Conservation (phyloP, 1,284 basidiomycete species). For the Erythrobasidium hasegawianum region DNA sequence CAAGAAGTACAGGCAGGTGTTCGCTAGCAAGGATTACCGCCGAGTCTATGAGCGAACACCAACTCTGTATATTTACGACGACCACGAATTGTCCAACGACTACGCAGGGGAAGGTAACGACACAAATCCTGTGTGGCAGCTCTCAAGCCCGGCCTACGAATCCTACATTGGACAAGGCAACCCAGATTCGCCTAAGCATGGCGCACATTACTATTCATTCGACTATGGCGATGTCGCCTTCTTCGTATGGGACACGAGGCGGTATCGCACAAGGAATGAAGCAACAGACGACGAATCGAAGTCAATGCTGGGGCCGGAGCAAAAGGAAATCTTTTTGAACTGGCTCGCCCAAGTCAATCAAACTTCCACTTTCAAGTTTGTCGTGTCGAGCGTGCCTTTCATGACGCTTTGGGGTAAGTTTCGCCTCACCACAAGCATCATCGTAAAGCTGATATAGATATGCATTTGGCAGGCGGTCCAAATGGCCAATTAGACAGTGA, state of each 20-base stretch:
- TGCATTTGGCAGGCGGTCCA: slow-evolving; percentile 47
- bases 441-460: background rate
- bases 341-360: slow-evolving; percentile 66
- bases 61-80: slow-evolving; percentile 46
- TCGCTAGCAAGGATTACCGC: slow-evolving; percentile 62
- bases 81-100: slow-evolving; percentile 49
- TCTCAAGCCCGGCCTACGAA: slow-evolving; percentile 62
- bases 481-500: slow-evolving; percentile 57
- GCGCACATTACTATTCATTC: slow-evolving; percentile 40
- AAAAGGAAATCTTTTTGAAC: slow-evolving; percentile 61
- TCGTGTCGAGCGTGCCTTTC: slow-evolving; percentile 72
- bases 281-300: slow-evolving; percentile 51
- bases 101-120: slow-evolving; percentile 60
- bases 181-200: slow-evolving; percentile 55
- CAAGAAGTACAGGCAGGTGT: slow-evolving; percentile 63
- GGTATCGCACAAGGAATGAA: slow-evolving; percentile 57
- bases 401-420: slow-evolving; percentile 60
- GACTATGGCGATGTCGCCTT: slow-evolving; percentile 64
- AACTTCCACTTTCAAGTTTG: slow-evolving; percentile 75
- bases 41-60: slow-evolving; percentile 62
- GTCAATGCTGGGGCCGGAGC: slow-evolving; percentile 70
- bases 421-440: no score
- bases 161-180: slow-evolving; percentile 67
- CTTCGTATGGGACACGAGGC: slow-evolving; percentile 73
- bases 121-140: slow-evolving; percentile 57